Evolutionary conservation across 2,329 filamentous ascomycete species (phyloP).

Genomic region (Zymoseptoria passerinii): DNA sequence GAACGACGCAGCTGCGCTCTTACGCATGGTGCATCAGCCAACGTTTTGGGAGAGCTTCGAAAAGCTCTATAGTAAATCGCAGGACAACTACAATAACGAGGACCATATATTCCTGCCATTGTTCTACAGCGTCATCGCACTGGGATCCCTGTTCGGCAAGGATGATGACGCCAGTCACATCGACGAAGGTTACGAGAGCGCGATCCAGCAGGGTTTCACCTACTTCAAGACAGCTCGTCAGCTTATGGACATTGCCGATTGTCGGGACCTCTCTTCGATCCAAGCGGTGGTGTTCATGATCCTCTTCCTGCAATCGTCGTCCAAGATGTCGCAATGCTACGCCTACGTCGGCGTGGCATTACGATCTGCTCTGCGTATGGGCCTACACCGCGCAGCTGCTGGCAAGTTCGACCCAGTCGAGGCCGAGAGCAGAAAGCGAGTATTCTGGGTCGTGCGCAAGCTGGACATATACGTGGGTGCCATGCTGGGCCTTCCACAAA

Average conservation of each 20-base stretch:
- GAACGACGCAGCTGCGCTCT: slow-evolving; percentile 53
- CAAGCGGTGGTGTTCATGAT: slow-evolving; percentile 48
- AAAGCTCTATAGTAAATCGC: slow-evolving; percentile 61
- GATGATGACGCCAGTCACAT: slow-evolving; percentile 30
- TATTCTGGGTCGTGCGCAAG: slow-evolving; percentile 45
- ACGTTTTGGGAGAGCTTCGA: slow-evolving; percentile 72
- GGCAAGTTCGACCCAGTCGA: slow-evolving; percentile 42
- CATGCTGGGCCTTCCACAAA: slow-evolving; percentile 42
- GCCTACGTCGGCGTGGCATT: slow-evolving; percentile 45
- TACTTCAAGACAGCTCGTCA: slow-evolving; percentile 43
- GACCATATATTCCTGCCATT: slow-evolving; percentile 43
- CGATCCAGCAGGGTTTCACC: slow-evolving; percentile 43
- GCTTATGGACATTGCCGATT: slow-evolving; percentile 46
- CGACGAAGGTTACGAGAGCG: slow-evolving; percentile 36
- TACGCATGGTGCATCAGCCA: slow-evolving; percentile 72
- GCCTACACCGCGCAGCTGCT: slow-evolving; percentile 42
- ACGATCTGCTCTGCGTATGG: slow-evolving; percentile 44
- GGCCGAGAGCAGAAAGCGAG: slow-evolving; percentile 42
- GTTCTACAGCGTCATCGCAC: slow-evolving; percentile 40
- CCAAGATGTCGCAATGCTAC: slow-evolving; percentile 46
- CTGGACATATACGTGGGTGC: slow-evolving; percentile 47
- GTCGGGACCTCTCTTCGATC: slow-evolving; percentile 42
- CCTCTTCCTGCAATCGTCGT: slow-evolving; percentile 44
- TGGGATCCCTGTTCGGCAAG: slow-evolving; percentile 41
- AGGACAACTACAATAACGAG: slow-evolving; percentile 37